phyloP scores from a whole-genome alignment of 192 early-diverging fungal species.

The Piromyces finnis region DNA sequence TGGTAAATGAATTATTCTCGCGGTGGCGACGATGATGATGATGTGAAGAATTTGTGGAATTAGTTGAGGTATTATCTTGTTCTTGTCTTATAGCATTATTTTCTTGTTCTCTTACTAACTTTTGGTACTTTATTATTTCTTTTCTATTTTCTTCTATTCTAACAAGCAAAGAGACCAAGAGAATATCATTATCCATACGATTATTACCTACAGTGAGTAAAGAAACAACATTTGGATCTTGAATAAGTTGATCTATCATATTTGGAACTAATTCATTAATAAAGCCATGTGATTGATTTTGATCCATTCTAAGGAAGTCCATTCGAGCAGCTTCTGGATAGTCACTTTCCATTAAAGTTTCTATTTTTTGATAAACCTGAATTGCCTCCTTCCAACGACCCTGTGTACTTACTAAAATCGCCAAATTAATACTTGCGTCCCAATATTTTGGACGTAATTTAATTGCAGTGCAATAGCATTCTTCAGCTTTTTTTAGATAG shows the following conservation, averaged over 20 bases:
- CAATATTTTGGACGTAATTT: conserved; percentile 72
- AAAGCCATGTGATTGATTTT: neutral
- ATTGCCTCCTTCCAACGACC: conserved; percentile 58
- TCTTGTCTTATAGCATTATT: neutral
- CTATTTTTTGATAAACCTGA: conserved; percentile 63
- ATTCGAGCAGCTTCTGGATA: conserved; percentile 7
- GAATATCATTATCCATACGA: neutral
- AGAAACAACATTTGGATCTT: neutral
- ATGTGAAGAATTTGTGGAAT: neutral
- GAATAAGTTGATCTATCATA: neutral
- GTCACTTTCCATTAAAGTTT: conserved; percentile 19
- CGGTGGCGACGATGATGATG: neutral
- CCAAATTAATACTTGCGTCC: conserved; percentile 79
- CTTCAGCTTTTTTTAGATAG: conserved; percentile 41
- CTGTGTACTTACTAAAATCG: conserved; percentile 51
- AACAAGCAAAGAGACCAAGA: neutral
- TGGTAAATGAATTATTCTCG: conserved; percentile 11
- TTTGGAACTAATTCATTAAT: neutral
- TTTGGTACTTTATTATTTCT: neutral
- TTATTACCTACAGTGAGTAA: neutral
- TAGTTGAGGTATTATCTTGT: neutral
- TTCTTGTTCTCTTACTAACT: neutral
- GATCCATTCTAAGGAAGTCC: neutral
- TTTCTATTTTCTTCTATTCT: neutral
- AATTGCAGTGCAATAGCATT: conserved; percentile 71